phyloP scores from a whole-genome alignment of 2,329 filamentous ascomycete genomes.

The Harringtonia aguacate region DNA sequence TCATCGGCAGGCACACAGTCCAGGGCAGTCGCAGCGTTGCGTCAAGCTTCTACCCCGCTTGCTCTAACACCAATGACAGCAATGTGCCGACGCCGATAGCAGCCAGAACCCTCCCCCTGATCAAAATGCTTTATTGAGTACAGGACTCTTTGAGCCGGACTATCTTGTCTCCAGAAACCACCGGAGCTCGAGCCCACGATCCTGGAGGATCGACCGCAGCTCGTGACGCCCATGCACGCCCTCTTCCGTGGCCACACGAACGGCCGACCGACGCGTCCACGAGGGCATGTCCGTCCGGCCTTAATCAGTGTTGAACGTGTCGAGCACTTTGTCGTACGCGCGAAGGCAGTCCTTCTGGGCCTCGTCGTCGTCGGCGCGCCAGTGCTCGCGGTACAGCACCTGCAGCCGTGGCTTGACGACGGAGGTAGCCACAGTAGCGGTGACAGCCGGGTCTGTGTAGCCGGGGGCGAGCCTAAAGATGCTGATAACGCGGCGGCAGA shows the following conservation, averaged over 20 bases:
- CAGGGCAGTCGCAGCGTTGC: too few species aligned
- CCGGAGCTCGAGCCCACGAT: slow-evolving; percentile 16
- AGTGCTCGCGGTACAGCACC: slow-evolving; percentile 18
- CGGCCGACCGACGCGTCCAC: slow-evolving; percentile 18
- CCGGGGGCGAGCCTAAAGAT: slow-evolving; percentile 20
- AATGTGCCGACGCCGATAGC: too few species aligned
- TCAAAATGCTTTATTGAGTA: too few species aligned
- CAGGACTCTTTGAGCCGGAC: too few species aligned
- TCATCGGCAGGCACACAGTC: too few species aligned
- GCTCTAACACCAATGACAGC: too few species aligned
- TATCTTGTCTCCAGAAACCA: too few species aligned
- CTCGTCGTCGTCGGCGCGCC: slow-evolving; percentile 8
- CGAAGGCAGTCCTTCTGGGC: slow-evolving; percentile 12
- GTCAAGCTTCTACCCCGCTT: too few species aligned
- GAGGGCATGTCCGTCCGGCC: slow-evolving; percentile 14
- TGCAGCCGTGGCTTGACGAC: slow-evolving; percentile 21
- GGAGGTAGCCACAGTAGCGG: too few species aligned
- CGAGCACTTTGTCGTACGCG: slow-evolving; percentile 16
- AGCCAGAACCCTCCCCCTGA: too few species aligned
- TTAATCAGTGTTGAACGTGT: slow-evolving; percentile 16
- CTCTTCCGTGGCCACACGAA: slow-evolving; percentile 17
- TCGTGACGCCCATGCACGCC: slow-evolving; percentile 18
- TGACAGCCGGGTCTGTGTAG: slow-evolving; percentile 12
- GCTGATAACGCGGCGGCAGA: slow-evolving; percentile 18
- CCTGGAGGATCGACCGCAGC: slow-evolving; percentile 14